Percentiles rank a stretch among this genome's conserved stretches.
Conservation (phyloP, 2,329 filamentous ascomycete genomes). For the Pezicula neosporulosa region DNA sequence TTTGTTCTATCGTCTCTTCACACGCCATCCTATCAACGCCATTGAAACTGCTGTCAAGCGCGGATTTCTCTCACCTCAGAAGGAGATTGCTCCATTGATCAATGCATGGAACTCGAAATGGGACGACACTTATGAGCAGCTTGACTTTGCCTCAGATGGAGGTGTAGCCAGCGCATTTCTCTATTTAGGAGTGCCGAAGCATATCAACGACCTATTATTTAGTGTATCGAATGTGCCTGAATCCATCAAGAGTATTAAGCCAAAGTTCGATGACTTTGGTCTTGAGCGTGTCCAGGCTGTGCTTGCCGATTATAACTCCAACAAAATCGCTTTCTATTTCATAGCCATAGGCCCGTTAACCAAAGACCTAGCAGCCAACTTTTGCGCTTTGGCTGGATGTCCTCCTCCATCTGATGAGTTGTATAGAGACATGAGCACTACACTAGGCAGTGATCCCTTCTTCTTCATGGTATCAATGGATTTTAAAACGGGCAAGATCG, state of each 20-base stretch:
- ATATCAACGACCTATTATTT: not conserved
- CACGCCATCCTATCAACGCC: not conserved
- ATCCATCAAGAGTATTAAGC: not conserved
- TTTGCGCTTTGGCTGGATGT: not conserved
- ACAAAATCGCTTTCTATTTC: not conserved
- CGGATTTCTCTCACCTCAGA: not conserved
- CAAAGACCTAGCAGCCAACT: not conserved
- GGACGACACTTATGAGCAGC: not conserved
- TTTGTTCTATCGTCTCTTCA: not conserved
- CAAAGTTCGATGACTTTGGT: not conserved
- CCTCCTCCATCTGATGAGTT: not conserved
- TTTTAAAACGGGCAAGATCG: not conserved
- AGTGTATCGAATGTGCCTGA: not conserved
- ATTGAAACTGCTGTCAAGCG: not conserved
- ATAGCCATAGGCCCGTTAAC: not conserved
- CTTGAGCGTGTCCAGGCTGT: not conserved
- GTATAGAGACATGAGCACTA: constrained; percentile 2
- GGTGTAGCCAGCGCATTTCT: not conserved
- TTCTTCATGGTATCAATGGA: constrained; percentile 1
- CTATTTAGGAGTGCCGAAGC: not conserved
- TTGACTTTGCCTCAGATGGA: not conserved
- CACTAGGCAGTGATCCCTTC: not conserved
- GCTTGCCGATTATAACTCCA: not conserved
- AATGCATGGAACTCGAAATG: not conserved
- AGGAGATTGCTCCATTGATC: not conserved